A percentile compares a stretch with the other conserved stretches of the same genome.
Evolutionary conservation across 208 protist species (phyloP).

Genomic region (Crithidia fasciculata): DNA sequence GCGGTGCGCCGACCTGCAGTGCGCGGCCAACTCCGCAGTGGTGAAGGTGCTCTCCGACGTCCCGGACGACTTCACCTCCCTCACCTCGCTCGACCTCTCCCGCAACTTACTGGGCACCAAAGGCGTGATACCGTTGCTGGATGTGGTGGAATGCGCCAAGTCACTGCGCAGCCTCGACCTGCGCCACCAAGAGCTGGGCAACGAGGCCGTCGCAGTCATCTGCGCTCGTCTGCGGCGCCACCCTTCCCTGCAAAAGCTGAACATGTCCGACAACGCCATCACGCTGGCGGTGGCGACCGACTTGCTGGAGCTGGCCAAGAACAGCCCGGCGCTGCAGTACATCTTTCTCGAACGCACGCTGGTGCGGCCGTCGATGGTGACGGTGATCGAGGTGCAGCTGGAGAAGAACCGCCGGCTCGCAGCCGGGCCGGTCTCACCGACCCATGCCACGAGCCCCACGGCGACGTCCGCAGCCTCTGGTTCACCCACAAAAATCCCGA

Average conservation of each 20-base stretch:
- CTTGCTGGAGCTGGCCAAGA: constrained; percentile 72
- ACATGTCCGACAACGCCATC: constrained; percentile 87
- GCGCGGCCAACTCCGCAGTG: constrained; percentile 69
- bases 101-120: constrained; percentile 88
- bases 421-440: neutral
- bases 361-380: constrained; percentile 55
- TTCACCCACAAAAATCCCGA: neutral
- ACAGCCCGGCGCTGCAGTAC: constrained; percentile 64
- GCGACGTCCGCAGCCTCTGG: too few species aligned
- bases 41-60: constrained; percentile 50
- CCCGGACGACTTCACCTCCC: constrained; percentile 65
- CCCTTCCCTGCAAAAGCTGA: constrained; percentile 62
- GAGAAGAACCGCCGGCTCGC: constrained; percentile 46
- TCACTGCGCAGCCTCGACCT: constrained; percentile 59
- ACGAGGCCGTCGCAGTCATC: constrained; percentile 58
- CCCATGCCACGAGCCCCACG: neutral
- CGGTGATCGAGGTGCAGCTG: constrained; percentile 60
- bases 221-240: constrained; percentile 62
- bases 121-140: constrained; percentile 76
- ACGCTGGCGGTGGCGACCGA: constrained; percentile 63
- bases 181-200: constrained; percentile 63
- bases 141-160: constrained; percentile 70
- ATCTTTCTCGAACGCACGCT: constrained; percentile 70
- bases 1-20: constrained; percentile 68
- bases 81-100: constrained; percentile 74